A percentile compares a stretch with the other conserved stretches of the same genome.
phyloP scores from a whole-genome alignment of 805 yeast genomes.

The Komagataella pastoris region DNA sequence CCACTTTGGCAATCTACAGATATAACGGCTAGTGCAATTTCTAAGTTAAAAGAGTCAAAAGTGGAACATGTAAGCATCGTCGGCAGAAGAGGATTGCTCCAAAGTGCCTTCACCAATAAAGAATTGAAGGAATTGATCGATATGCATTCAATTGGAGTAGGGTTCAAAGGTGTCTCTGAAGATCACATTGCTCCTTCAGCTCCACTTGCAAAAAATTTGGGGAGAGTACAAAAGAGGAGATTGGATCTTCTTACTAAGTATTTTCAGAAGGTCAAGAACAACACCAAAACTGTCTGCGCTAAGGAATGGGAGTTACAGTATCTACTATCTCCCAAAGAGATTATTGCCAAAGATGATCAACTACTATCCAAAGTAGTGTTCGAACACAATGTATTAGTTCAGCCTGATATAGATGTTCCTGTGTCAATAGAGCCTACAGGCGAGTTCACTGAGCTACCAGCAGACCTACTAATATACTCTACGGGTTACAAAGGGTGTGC shows the following conservation, averaged over 20 bases:
- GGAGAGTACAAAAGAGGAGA: conserved; percentile 52
- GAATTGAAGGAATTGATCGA: conserved; percentile 80
- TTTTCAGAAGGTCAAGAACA: conserved; percentile 5
- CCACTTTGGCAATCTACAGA: conserved; percentile 57
- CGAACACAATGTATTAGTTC: conserved; percentile 28
- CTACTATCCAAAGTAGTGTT: conserved; percentile 34
- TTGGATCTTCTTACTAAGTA: conserved; percentile 49
- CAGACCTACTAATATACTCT: conserved; percentile 65
- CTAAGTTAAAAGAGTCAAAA: conserved; percentile 31
- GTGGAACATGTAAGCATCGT: conserved; percentile 60
- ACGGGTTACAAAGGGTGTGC: conserved; percentile 73
- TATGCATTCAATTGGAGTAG: conserved; percentile 30
- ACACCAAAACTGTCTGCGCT: conserved; percentile 1
- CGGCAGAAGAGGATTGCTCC: conserved; percentile 77
- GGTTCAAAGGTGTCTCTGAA: conserved; percentile 32
- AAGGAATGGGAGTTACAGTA: conserved; percentile 60
- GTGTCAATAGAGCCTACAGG: conserved; percentile 23
- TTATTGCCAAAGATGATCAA: conserved; percentile 23
- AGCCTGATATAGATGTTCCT: conserved; percentile 22
- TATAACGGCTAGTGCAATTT: conserved; percentile 48
- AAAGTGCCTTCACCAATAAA: conserved; percentile 84
- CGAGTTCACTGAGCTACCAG: conserved; percentile 17
- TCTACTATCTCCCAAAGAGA: conserved; percentile 47
- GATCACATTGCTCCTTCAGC: conserved; percentile 17
- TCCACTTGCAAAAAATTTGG: conserved; percentile 17